These are phyloP conservation scores for Cystoderma amianthinum DNA, from an alignment of 768 basidiomycete species.

Conservation along the genomic window DNA sequence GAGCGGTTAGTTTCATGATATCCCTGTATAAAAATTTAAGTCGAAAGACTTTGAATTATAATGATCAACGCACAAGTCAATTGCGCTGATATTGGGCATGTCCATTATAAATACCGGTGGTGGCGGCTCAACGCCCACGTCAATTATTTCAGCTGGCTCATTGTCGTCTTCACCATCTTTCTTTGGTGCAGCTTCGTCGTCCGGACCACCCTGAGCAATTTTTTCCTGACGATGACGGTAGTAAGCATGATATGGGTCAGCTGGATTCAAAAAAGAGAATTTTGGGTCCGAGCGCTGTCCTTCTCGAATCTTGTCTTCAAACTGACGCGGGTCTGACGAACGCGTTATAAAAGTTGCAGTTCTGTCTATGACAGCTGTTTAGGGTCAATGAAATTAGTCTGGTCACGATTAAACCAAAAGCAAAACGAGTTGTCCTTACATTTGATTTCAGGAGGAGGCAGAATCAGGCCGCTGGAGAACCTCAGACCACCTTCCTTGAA, in stretches of 20 bases:
- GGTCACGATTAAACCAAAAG: slow-evolving; percentile 4
- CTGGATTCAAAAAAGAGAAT: slow-evolving; percentile 96
- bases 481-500: slow-evolving; percentile 28
- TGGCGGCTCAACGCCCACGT: slow-evolving; percentile 73
- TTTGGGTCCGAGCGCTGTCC: slow-evolving; percentile 95
- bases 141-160: slow-evolving; percentile 39
- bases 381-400: slow-evolving; percentile 1
- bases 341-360: slow-evolving; percentile 89
- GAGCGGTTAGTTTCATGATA: slow-evolving; percentile 91
- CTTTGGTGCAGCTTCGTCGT: slow-evolving; percentile 51
- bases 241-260: slow-evolving; percentile 98
- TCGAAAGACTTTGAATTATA: slow-evolving; percentile 4
- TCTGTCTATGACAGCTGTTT: slow-evolving; percentile 85
- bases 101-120: slow-evolving; percentile 78
- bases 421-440: slow-evolving; percentile 45
- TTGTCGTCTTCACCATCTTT: slow-evolving; percentile 25
- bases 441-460: slow-evolving; percentile 95
- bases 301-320: slow-evolving; percentile 97
- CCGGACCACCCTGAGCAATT: slow-evolving; percentile 66
- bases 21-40: slow-evolving; percentile 45
- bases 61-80: slow-evolving; percentile 73
- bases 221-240: slow-evolving; percentile 90
- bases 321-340: slow-evolving; percentile 87
- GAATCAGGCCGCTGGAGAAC: slow-evolving; percentile 83
- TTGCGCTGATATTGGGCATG: slow-evolving; percentile 78